phyloP scores from a whole-genome alignment of 768 basidiomycete genomes.

The Boletus subparvulus region DNA sequence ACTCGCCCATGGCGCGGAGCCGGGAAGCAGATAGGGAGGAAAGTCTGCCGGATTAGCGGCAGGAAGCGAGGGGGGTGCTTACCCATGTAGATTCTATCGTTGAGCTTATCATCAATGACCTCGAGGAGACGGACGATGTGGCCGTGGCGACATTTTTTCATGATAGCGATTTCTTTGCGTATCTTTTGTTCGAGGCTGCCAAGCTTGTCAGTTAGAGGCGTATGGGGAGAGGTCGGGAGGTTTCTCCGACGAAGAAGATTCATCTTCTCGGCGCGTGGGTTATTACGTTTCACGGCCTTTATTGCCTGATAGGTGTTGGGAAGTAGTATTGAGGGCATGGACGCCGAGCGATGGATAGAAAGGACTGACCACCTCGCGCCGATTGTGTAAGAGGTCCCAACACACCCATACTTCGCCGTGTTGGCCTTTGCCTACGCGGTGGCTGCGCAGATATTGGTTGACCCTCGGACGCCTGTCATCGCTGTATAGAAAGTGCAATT shows the following conservation, averaged over 20 bases:
- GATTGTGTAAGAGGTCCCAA: conserved; percentile 46
- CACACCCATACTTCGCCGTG: conserved; percentile 89
- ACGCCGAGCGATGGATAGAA: conserved; percentile 6
- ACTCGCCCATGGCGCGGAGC: conserved; percentile 29
- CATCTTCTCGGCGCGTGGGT: conserved; percentile 67
- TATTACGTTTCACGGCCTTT: conserved; percentile 73
- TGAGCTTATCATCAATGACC: conserved; percentile 90
- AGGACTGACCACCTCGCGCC: conserved; percentile 48
- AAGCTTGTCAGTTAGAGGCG: conserved; percentile 64
- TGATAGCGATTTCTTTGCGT: conserved; percentile 92
- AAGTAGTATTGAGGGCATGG: conserved; percentile 8
- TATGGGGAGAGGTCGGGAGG: conserved; percentile 43
- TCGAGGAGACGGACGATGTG: conserved; percentile 89
- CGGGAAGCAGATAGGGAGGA: conserved; percentile 23
- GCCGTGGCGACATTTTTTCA: conserved; percentile 93
- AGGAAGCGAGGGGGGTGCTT: conserved; percentile 35
- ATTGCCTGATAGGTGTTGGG: conserved; percentile 55
- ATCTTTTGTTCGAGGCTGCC: conserved; percentile 81
- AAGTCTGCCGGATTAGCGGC: conserved; percentile 13
- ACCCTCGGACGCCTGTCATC: conserved; percentile 51
- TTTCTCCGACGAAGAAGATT: conserved; percentile 51
- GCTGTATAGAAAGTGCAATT: conserved; percentile 41
- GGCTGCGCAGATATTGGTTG: conserved; percentile 83
- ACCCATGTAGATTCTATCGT: conserved; percentile 94
- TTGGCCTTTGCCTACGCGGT: conserved; percentile 81